Evolutionary conservation across 2,329 filamentous ascomycete species (phyloP), one percentile per base, ranked within the genome.

Genomic region (Aspergillus fijiensis): DNA sequence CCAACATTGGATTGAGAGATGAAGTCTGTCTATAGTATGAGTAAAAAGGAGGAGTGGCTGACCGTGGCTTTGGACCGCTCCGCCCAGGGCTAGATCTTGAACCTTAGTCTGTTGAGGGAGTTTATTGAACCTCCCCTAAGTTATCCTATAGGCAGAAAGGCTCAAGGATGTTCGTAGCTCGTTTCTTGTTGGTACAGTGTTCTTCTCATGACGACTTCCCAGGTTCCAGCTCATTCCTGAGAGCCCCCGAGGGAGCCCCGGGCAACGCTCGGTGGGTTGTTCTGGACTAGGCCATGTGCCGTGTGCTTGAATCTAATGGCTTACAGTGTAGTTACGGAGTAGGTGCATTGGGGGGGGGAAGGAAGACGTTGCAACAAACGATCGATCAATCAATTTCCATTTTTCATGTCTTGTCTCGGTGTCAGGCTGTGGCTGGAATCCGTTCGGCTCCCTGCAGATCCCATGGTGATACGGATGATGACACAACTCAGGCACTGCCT

Each of bases 391-490:
- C 33, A 45, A 6, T 19, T 45, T 16, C 33, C 12, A 35, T 35
- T 29, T 29, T 9, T 9, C 27, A 6, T 35, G 11, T 35, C 33
- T 35, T 27, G 14, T 35, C 39, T 21, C 42, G 21, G 33, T 2
- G 31, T 12, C 11, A 16, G 33, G 21, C 25, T 54, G 51, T 47
- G 51, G 51, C 51, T 53, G 51, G 51, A 53, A 47, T 54, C 45
- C 4, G 39, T 19, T 54, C 51, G 51, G 51, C 33, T 54, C 51
- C 25, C 51, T 54, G 51, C 51, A 54, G 51, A 54, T 54, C 45
- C 21, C 51, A 27, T 42, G 16, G 19, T 27, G 51, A 47, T 42
- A 42, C 27, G 51, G 42, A 45, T 45, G 33, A 54, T 54, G 51
- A 54, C 51, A 54, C 51, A 45, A 45, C 39, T 10, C 39, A 19